Conservation (phyloP, 2,329 filamentous ascomycete species). For the Fusarium devonianum region DNA sequence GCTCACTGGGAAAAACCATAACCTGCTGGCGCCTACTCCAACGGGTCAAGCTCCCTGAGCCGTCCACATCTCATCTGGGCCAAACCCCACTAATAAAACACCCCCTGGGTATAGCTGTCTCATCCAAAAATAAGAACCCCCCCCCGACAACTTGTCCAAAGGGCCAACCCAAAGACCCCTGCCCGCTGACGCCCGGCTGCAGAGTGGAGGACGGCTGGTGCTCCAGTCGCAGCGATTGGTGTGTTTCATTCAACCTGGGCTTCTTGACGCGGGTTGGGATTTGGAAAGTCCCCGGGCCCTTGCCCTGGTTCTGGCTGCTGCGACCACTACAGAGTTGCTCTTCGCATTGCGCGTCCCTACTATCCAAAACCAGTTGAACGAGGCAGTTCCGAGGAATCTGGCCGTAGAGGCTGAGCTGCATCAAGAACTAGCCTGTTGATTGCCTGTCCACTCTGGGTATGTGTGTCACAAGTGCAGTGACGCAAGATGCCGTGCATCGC, state of each 20-base stretch:
- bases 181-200: constrained; percentile 30
- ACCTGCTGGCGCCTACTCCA: not conserved
- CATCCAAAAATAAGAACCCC: constrained; percentile 28
- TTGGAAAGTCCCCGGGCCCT: not conserved
- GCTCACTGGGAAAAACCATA: not conserved
- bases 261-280: constrained; percentile 8
- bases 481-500: constrained; percentile 2
- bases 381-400: constrained; percentile 22
- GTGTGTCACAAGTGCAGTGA: constrained; percentile 7
- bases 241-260: constrained; percentile 3
- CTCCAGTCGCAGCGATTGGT: constrained; percentile 25
- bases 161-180: constrained; percentile 21
- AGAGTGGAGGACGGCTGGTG: constrained; percentile 13
- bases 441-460: not conserved
- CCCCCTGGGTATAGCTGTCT: constrained; percentile 25
- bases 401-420: constrained; percentile 26
- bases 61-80: not conserved
- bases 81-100: constrained; percentile 27
- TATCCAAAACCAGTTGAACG: constrained; percentile 17
- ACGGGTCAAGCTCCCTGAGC: constrained; percentile 1
- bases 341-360: constrained; percentile 24
- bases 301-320: constrained; percentile 23
- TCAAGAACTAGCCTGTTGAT: constrained; percentile 20
- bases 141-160: constrained; percentile 3
- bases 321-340: constrained; percentile 28